phyloP scores from a whole-genome alignment of 2,329 filamentous ascomycete genomes.

The Penicillium sp. region DNA sequence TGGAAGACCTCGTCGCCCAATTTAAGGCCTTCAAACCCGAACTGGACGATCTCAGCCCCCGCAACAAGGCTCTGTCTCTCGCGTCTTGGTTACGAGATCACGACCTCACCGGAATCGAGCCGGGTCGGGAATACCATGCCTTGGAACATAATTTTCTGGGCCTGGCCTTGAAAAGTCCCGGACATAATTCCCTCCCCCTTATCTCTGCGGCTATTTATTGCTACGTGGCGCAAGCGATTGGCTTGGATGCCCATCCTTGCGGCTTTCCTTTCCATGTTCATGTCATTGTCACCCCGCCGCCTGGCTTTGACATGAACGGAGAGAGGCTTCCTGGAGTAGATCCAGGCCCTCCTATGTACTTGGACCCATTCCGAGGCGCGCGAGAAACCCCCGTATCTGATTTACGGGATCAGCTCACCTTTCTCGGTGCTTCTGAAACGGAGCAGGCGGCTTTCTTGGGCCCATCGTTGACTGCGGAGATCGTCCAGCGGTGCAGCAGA shows the following conservation, averaged over 20 bases:
- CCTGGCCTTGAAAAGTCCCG: slow-evolving; percentile 69
- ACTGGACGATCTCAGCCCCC: slow-evolving; percentile 60
- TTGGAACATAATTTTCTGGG: slow-evolving; percentile 88
- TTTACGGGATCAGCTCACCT: slow-evolving; percentile 62
- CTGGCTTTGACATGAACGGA: slow-evolving; percentile 63
- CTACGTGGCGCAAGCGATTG: slow-evolving; percentile 71
- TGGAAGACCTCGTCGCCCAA: slow-evolving; percentile 63
- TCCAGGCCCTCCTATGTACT: slow-evolving; percentile 65
- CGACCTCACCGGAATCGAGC: slow-evolving; percentile 70
- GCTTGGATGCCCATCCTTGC: slow-evolving; percentile 75
- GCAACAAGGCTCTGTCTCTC: slow-evolving; percentile 67
- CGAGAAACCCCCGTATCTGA: slow-evolving; percentile 64
- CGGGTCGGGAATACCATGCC: slow-evolving; percentile 71
- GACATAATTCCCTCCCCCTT: slow-evolving; percentile 79
- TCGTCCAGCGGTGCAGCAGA: slow-evolving; percentile 73
- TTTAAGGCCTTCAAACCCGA: slow-evolving; percentile 58
- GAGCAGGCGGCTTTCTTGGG: slow-evolving; percentile 58
- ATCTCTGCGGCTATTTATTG: slow-evolving; percentile 88
- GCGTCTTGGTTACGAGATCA: slow-evolving; percentile 68
- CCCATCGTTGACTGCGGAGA: slow-evolving; percentile 64
- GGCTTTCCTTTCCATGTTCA: slow-evolving; percentile 85
- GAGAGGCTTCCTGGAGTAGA: slow-evolving; percentile 23
- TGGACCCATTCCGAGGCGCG: slow-evolving; percentile 76
- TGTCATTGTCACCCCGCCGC: slow-evolving; percentile 68
- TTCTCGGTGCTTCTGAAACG: slow-evolving; percentile 47